Base-by-base conservation (phyloP, 208 protist species). In the Borovskyia barvae region DNA sequence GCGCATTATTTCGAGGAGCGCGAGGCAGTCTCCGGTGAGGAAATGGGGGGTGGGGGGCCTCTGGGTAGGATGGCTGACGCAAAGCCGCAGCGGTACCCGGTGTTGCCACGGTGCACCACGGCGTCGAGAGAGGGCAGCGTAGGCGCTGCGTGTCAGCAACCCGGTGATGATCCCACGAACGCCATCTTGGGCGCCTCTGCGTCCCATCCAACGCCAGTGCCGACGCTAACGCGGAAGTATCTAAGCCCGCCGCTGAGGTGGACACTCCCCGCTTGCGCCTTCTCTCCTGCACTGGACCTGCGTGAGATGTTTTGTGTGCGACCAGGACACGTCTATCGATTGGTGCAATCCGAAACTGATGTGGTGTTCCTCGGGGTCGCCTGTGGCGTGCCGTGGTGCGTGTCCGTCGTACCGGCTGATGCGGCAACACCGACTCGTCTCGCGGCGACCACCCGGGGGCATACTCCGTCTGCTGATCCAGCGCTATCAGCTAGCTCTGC, bases 291-390 rank as follows among this genome's bases (percentile, higher is more conserved):
- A 7, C 40, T 70, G 11, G 30, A 63, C 30, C 47, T 63, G 9
- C 7, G 24, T 8, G 32, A 45, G 24, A 11, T 70, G 7, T 70
- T 70, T 39, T 36, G 56, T 3, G 50, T 60, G 26, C 8, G 20
- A 33, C 56, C 56, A 14, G 3, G 17, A 26, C 37, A 15, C 12
- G 58, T 62, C 5, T 73, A 73, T 26, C 50, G 36, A 7, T 46
- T 73, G 2, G 7, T 24, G 0, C 35, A 14, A 1, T 59, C 43
- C 2, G 12, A 6, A 0, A 52, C 54, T 24, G 51, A 66, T 25
- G 82, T 85, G n/a, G 54, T 75, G 4, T 85, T 89, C 54, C 32
- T 85, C 7, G 82, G 82, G 19, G 61, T 72, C 5, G 78, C 78
- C 2, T 72, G 67, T 49, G 82, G 78, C 20, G 36, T 89, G 12